These are phyloP conservation scores for Crucibulum laeve DNA, from an alignment of 768 basidiomycete genomes.

Conservation along the genomic window DNA sequence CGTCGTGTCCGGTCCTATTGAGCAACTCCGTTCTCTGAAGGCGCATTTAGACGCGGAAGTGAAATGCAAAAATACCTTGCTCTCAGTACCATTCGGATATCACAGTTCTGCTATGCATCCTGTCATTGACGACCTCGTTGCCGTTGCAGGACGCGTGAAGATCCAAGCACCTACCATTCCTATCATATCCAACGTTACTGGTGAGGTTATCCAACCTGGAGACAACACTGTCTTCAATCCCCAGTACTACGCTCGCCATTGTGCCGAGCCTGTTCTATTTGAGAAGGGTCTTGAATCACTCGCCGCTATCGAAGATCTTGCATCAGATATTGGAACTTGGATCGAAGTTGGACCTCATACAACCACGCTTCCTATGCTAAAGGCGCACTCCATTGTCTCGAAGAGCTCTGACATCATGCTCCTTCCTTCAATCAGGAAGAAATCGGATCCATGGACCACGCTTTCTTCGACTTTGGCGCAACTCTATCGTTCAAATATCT, in stretches of 20 bases:
- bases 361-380: slow-evolving; percentile 53
- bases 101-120: slow-evolving; percentile 66
- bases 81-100: slow-evolving; percentile 58
- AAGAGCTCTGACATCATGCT: too few relatives aligned
- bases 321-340: slow-evolving; percentile 41
- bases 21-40: slow-evolving; percentile 37
- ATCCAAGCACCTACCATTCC: slow-evolving; percentile 50
- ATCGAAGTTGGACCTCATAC: slow-evolving; percentile 69
- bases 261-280: slow-evolving; percentile 54
- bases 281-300: slow-evolving; percentile 43
- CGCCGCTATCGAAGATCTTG: slow-evolving; percentile 16
- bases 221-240: slow-evolving; percentile 32
- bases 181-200: slow-evolving; percentile 59
- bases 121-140: slow-evolving; percentile 43
- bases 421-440: slow-evolving; percentile 49
- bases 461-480: slow-evolving; percentile 41
- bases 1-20: slow-evolving; percentile 54
- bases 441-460: slow-evolving; percentile 37
- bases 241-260: slow-evolving; percentile 57
- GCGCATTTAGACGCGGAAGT: slow-evolving; percentile 29
- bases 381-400: too few relatives aligned
- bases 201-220: slow-evolving; percentile 47
- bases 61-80: slow-evolving; percentile 33
- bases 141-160: slow-evolving; percentile 28
- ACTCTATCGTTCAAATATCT: slow-evolving; percentile 37